phyloP scores from a whole-genome alignment of 805 yeast genomes.

The Saturnispora kantuleensis region DNA sequence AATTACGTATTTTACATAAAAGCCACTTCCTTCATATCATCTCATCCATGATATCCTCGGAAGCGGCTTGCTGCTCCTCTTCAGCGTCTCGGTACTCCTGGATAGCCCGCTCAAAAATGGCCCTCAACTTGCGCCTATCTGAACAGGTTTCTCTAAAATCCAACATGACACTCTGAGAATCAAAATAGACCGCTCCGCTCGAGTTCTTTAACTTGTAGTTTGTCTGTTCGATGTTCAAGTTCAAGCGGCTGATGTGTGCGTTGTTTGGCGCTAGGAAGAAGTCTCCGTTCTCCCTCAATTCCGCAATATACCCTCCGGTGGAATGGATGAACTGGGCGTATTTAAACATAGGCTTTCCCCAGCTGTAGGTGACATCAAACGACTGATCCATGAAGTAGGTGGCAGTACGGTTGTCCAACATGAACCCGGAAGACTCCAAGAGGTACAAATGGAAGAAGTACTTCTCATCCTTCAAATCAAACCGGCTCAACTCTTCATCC shows the following conservation, averaged over 20 bases:
- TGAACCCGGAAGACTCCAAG: slow-evolving; percentile 59
- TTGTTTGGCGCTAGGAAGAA: slow-evolving; percentile 82
- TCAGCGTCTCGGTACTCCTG: slow-evolving; percentile 32
- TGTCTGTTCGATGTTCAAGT: slow-evolving; percentile 31
- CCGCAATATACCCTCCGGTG: slow-evolving; percentile 86
- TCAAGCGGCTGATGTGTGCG: slow-evolving; percentile 66
- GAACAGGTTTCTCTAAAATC: slow-evolving; percentile 56
- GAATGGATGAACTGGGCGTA: slow-evolving; percentile 84
- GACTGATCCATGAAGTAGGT: slow-evolving; percentile 39
- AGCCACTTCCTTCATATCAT: not conserved
- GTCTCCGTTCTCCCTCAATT: slow-evolving; percentile 68
- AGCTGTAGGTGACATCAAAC: slow-evolving; percentile 70
- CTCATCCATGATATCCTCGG: not conserved
- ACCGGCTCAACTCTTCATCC: slow-evolving; percentile 40
- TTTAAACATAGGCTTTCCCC: slow-evolving; percentile 82
- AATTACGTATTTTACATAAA: too few species aligned
- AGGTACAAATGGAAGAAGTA: slow-evolving; percentile 73
- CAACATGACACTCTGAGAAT: slow-evolving; percentile 67
- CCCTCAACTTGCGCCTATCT: slow-evolving; percentile 36
- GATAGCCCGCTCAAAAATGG: slow-evolving; percentile 52
- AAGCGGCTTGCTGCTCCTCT: slow-evolving; percentile 12
- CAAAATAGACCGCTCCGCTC: slow-evolving; percentile 31
- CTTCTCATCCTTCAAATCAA: slow-evolving; percentile 38
- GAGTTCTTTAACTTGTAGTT: slow-evolving; percentile 16
- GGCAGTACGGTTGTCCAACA: slow-evolving; percentile 74